Evolutionary conservation across 2,329 filamentous ascomycete genomes (phyloP), one percentile per base, ranked within the genome.

Genomic region (Ophiostoma angusticollis): DNA sequence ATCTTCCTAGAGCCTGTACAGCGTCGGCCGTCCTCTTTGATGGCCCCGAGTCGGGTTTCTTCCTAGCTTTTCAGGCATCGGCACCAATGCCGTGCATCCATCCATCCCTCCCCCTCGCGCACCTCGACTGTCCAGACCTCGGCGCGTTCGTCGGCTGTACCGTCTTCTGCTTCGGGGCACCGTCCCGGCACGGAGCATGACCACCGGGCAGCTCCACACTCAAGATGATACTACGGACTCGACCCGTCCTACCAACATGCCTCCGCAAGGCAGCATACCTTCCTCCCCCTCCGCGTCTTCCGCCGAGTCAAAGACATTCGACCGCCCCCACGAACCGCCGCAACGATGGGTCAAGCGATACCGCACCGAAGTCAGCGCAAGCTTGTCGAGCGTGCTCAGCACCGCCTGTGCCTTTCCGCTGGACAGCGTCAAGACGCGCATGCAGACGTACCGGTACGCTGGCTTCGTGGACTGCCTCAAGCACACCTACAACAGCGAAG

Each of bases 371-470:
- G 76, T 91, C 48, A 76, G 83, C 45, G 84, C 84, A 31, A 82
- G 78, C 59, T 68, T 76, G 28, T 82, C 80, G 54, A 87, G 80
- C 58, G 68, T 87, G 48, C 67, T 89, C 41, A 85, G 81, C 27
- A 91, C 84, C 30, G 70, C 85, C 54, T 68, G 72, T 48, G 80
- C 84, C n/a, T 93, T 89, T 55, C 84, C 84, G 17, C 73, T 93
- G 49, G 84, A 93, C 58, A 89, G 84, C 52, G 80, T 89, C 56
- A 93, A 93, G 67, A 87, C 82, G 40, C 81, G 84, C 53, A 84
- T 91, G 76, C 84, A 93, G 64, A 83, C 81, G 48, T 89, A 91
- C 60, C 76, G 80, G 47, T 87, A 82, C 61, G 68, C 72, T 48
- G 83, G 72, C 49, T 84, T 83, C 58, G 59, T 72, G 54, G 78